These are phyloP conservation scores for Fistulinella prunicolor DNA, from an alignment of 768 basidiomycete species.

Conservation along the genomic window DNA sequence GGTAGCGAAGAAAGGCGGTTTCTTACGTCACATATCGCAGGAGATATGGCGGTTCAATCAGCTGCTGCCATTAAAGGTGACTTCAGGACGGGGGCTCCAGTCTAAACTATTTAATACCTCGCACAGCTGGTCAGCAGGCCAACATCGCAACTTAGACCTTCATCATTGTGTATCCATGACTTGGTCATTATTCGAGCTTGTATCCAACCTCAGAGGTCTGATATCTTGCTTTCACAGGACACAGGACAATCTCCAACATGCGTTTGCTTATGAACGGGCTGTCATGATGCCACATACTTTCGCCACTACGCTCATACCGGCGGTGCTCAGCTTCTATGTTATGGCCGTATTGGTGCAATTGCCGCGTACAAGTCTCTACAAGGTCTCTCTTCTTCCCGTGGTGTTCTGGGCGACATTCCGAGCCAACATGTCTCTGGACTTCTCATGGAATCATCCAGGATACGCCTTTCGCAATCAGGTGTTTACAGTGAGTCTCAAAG, in stretches of 20 bases:
- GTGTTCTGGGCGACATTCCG: constrained; percentile 44
- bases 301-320: constrained; percentile 39
- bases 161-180: constrained; percentile 4
- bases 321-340: constrained; percentile 44
- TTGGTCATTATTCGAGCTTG: constrained; percentile 10
- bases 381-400: constrained; percentile 48
- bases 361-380: constrained; percentile 41
- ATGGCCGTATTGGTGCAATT: constrained; percentile 53
- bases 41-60: too few species aligned
- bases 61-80: too few species aligned
- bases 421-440: constrained; percentile 29
- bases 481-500: constrained; percentile 15
- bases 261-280: constrained; percentile 14
- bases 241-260: constrained; percentile 8
- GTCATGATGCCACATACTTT: constrained; percentile 27
- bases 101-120: too few species aligned
- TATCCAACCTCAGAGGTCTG: neutral
- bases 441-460: constrained; percentile 16
- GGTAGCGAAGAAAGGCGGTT: too few species aligned
- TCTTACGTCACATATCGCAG: too few species aligned
- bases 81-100: too few species aligned
- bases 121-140: too few species aligned
- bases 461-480: constrained; percentile 20
- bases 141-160: too few species aligned
- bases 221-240: constrained; percentile 5